Percentiles rank a stretch among this genome's conserved stretches.
Evolutionary conservation across 2,329 filamentous ascomycete genomes (phyloP).

Genomic region (Amphichorda felina): DNA sequence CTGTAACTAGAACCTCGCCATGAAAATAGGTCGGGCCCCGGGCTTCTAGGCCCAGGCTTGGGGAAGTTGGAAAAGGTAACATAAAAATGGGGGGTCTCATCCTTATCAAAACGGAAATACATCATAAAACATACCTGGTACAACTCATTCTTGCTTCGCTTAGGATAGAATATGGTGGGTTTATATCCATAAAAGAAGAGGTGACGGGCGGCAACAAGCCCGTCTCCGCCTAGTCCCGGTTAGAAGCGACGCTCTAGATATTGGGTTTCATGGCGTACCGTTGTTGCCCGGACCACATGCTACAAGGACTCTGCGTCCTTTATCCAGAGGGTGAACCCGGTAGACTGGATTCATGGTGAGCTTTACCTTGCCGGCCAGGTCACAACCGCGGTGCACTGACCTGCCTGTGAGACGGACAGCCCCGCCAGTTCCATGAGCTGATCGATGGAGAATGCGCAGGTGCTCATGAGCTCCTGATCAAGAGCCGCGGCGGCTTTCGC

Average conservation of each 20-base stretch:
- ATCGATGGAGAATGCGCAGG: conserved; percentile 80
- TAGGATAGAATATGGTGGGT: conserved; percentile 85
- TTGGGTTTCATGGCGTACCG: conserved; percentile 24
- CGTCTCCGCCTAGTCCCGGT: conserved; percentile 65
- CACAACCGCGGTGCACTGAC: conserved; percentile 30
- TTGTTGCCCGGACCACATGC: conserved; percentile 83
- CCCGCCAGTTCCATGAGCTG: conserved; percentile 97
- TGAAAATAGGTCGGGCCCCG: background rate
- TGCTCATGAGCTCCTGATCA: conserved; percentile 88
- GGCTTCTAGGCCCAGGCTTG: background rate
- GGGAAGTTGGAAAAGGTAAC: no score
- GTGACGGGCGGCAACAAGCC: conserved; percentile 86
- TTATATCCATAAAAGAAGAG: conserved; percentile 85
- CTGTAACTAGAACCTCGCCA: background rate
- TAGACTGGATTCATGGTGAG: conserved; percentile 49
- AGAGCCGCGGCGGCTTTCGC: conserved; percentile 81
- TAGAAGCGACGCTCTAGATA: background rate
- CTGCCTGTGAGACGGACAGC: conserved; percentile 81
- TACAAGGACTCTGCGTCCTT: conserved; percentile 65
- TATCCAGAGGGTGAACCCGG: conserved; percentile 63
- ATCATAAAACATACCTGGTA: conserved; percentile 69
- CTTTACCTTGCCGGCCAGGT: background rate
- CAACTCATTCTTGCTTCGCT: conserved; percentile 79
- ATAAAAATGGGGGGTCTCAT: no score
- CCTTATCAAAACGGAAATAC: no score